Evolutionary conservation across 106 monocot species (phyloP), one percentile per base, ranked within the genome.

Genomic region (Platanthera zijinensis): DNA sequence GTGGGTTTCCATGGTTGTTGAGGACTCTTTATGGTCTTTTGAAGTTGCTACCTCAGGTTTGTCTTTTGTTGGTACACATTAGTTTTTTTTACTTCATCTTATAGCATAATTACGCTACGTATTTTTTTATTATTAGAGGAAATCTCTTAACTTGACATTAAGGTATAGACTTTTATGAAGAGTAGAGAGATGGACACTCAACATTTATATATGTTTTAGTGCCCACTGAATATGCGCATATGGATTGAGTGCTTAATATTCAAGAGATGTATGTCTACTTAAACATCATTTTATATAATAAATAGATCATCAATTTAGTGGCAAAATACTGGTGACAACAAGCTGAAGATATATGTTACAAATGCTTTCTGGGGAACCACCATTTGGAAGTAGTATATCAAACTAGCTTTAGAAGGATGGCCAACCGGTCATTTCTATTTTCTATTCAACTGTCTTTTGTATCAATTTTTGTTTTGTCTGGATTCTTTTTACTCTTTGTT

Each of bases 41-140:
- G 48, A 70, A 47, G 47, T 70, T 70, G 70, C 70, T 70, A 17
- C 70, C 70, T 3, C 70, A 70, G 70, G 70, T 70, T 70, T 70
- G 48, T 70, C 17, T 15, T 1, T 45, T 47, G 47, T 68, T 66
- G 8, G 11, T 66, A 10, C 25, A 66, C 30, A 10, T 66, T 66
- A 7, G 59, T 19, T 8, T 66, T 62, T 62, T 62, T 62, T 5
- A 21, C 30, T 32, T 17, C 4, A 66, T 12, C 30, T 30, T 66
- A 28, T 30, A 10, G 28, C 66, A 10, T 66, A 66, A 39, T 39
- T 39, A 30, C 11, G 30, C 66, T 3, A 10, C 5, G 8, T 28
- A 66, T 4, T 66, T 66, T 30, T 66, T 5, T 30, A 66, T 32
- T 66, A 39, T 8, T 66, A 8, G n/a, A 19, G 59, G n/a, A 19